phyloP scores from a whole-genome alignment of 1,139 yeast species.

The Taphrina deformans region DNA sequence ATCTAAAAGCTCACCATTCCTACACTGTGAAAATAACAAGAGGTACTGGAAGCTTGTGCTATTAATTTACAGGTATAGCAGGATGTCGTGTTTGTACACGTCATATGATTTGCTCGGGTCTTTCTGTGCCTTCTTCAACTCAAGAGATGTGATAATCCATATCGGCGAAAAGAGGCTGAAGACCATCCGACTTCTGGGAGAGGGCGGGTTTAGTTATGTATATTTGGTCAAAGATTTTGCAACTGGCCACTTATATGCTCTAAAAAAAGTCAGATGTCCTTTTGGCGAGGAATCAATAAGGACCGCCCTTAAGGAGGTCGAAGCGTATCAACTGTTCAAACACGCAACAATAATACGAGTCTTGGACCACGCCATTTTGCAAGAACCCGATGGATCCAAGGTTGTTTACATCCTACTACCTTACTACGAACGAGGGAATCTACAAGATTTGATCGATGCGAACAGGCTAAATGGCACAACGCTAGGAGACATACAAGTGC shows the following conservation, averaged over 20 bases:
- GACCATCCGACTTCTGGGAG: constrained; percentile 74
- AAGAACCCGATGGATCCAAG: constrained; percentile 73
- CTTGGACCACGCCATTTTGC: constrained; percentile 63
- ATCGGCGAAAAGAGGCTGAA: background rate
- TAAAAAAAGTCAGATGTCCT: constrained; percentile 84
- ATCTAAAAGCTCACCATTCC: too few species aligned
- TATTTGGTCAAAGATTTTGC: constrained; percentile 61
- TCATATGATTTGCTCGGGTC: constrained; percentile 3
- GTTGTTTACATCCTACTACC: constrained; percentile 79
- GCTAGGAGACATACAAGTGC: constrained; percentile 63
- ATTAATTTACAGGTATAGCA: too few species aligned
- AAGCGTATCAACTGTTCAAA: constrained; percentile 68
- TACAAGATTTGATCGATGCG: constrained; percentile 73
- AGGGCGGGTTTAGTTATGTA: constrained; percentile 88
- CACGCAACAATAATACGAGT: constrained; percentile 63
- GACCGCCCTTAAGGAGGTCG: constrained; percentile 73
- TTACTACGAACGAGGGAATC: constrained; percentile 60
- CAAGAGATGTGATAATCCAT: background rate
- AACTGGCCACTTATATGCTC: constrained; percentile 60
- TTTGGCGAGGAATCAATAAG: constrained; percentile 76
- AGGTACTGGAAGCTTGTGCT: too few species aligned
- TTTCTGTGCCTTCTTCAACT: background rate
- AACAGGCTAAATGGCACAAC: constrained; percentile 57
- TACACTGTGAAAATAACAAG: too few species aligned
- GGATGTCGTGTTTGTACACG: background rate